Percentiles rank a stretch among this genome's conserved stretches.
Conservation (phyloP, 768 basidiomycete genomes). For the Galerina marginata region DNA sequence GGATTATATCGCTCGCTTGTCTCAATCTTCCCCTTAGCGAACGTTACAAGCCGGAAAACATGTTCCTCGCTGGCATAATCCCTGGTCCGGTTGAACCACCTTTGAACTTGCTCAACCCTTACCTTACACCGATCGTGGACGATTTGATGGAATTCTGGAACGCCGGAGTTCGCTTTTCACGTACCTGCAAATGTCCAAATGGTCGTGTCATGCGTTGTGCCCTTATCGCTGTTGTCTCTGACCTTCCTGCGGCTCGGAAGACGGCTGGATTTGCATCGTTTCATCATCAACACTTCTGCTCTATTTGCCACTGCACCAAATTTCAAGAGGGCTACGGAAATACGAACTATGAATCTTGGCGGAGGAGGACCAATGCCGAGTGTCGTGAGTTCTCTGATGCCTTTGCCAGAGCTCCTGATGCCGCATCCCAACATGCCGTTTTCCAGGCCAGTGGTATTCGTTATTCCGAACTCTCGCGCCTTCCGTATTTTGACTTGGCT, state of each 20-base stretch:
- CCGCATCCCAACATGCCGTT: constrained; percentile 14
- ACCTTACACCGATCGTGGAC: constrained; percentile 27
- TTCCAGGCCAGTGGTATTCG: constrained; percentile 9
- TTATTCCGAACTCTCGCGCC: constrained; percentile 33
- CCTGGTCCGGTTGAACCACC: too few relatives aligned
- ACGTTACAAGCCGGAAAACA: constrained; percentile 23
- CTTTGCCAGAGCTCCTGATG: not conserved
- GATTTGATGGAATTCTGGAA: constrained; percentile 20
- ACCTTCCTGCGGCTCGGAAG: too few relatives aligned
- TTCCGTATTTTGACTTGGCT: constrained; percentile 43
- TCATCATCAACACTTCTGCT: constrained; percentile 13
- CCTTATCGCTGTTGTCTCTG: too few relatives aligned
- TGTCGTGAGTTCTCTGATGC: too few relatives aligned
- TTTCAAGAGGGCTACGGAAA: constrained; percentile 21
- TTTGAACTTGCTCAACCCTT: too few relatives aligned
- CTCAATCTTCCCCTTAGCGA: constrained; percentile 37
- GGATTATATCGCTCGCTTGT: constrained; percentile 36
- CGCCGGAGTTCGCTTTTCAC: not conserved
- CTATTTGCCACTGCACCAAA: constrained; percentile 15
- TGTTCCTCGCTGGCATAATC: too few relatives aligned
- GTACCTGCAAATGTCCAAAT: constrained; percentile 7
- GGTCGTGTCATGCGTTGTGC: too few relatives aligned
- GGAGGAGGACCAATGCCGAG: constrained; percentile 11
- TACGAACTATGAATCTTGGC: constrained; percentile 23
- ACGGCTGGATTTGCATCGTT: not conserved